Base-by-base conservation (phyloP, 2,329 filamentous ascomycete genomes). In the Penicillium griseofulvum region DNA sequence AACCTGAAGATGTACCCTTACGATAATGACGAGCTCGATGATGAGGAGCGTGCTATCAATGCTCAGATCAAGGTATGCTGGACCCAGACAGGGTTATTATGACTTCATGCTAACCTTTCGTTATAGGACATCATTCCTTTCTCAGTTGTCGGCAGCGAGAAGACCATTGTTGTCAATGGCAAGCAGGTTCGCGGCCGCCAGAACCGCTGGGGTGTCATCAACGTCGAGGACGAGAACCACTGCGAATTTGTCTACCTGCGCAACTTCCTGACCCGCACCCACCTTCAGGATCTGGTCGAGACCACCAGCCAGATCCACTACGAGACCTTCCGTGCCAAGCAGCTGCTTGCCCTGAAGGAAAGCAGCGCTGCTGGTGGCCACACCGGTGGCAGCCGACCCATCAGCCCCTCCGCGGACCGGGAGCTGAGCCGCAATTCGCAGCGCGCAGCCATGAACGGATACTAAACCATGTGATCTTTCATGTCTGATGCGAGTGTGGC, bases 1-100 rank as follows among this genome's bases (percentile, higher is more conserved):
- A 97, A 97, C 83, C 86, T 99, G 72, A 93, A 96, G 84, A 99
- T 99, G 94, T 99, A 96, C 83, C 94, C 94, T 58, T 99, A 99
- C 77, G 94, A 99, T 77, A 97, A 97, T 74, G 94, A 99, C 70
- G 94, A 99, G 83, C 88, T 97, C 68, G 94, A 99, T 72, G 89
- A 94, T 63, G 94, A 99, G 82, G 94, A 99, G 81, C 88, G 91
- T 68, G 87, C 87, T 59, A 82, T 96, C 78, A 97, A 97, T 80
- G 87, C 86, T 56, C 90, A 96, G 74, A 99, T 99, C 81, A 97
- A 97, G 89, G 92, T 95, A 79, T 45, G 57, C 36, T 28, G 19
- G 38, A 39, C 24, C 33, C 16, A 9, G n/a, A 31, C 16, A 24
- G 39, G 17, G 39, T 56, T 42, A 72, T 82, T 71, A 81, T 56